Percentiles rank a stretch among this genome's conserved stretches.
Evolutionary conservation across 179 eudicot species (phyloP).

Genomic region (Silene coronaria): DNA sequence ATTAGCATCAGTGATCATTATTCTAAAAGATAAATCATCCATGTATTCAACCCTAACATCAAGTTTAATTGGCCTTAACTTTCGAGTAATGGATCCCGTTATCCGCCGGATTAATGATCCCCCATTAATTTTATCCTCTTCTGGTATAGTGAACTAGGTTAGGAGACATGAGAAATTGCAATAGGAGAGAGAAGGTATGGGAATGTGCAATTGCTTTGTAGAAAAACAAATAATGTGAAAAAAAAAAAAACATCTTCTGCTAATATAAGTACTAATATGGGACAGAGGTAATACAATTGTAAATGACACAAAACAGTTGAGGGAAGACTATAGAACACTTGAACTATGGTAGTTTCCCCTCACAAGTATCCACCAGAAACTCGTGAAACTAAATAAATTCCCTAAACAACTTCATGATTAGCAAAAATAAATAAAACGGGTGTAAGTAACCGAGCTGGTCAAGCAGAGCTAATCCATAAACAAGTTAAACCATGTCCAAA

Average conservation of each 20-base stretch:
- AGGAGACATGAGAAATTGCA: neutral
- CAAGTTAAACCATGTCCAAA: neutral
- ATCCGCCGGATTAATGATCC: neutral
- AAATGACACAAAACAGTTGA: neutral
- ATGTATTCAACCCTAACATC: neutral
- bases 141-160: neutral
- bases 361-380: neutral
- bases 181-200: neutral
- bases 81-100: neutral
- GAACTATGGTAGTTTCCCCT: conserved; percentile 1
- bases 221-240: neutral
- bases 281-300: neutral
- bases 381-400: neutral
- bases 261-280: neutral
- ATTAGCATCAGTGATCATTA: too few relatives aligned
- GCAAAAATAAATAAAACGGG: neutral
- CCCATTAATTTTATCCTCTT: neutral
- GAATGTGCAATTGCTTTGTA: neutral
- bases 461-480: neutral
- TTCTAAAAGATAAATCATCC: too few relatives aligned
- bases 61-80: neutral
- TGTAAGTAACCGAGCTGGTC: neutral
- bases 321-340: neutral
- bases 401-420: neutral
- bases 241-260: too few relatives aligned